Base-by-base conservation (phyloP, 345 rosid species). In the Populus pruinosa region DNA sequence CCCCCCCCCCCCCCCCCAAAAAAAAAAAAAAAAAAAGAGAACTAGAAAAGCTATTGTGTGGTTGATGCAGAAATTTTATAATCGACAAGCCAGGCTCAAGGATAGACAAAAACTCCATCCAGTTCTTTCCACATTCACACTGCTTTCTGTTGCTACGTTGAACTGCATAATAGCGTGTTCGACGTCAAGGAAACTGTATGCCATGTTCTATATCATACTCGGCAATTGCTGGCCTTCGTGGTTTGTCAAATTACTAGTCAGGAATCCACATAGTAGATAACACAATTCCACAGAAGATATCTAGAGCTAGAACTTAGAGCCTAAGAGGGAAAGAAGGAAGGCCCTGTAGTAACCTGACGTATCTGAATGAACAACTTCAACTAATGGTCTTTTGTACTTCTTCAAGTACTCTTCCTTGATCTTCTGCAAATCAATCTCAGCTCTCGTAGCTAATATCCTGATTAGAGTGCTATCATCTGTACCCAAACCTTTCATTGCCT, bases 401-500 rank as follows among this genome's bases (percentile, higher is more conserved):
- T 87, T 89, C 0, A 71, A 78, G 64, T 88, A 90, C 29, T 87
- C 92, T 7, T 65, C 80, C 74, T 81, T 84, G 13, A 91, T 87
- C 23, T 76, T 69, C 23, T 90, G 86, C 93, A 88, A 82, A 71
- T 91, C 93, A 21, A 88, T 64, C 80, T 88, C 92, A 25, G 87
- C 82, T 74, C 92, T 91, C 2, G 91, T 90, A 16, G 87, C 83
- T 18, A 88, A 66, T 55, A 86, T 67, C 82, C 96, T 86, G n/a
- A 87, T 90, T 20, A 91, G 75, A 17, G 89, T 79, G 0, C 86
- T 67, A 62, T 91, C 93, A 25, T 85, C 84, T 1, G 93, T 91
- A 59, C 91, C 93, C 50, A 90, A 66, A 17, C 96, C 92, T 77
- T 82, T 88, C 93, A 88, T 89, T 5, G 96, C 85, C 78, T 83